phyloP scores from a whole-genome alignment of 192 early-diverging fungal species.

The Coemansia sp. region DNA sequence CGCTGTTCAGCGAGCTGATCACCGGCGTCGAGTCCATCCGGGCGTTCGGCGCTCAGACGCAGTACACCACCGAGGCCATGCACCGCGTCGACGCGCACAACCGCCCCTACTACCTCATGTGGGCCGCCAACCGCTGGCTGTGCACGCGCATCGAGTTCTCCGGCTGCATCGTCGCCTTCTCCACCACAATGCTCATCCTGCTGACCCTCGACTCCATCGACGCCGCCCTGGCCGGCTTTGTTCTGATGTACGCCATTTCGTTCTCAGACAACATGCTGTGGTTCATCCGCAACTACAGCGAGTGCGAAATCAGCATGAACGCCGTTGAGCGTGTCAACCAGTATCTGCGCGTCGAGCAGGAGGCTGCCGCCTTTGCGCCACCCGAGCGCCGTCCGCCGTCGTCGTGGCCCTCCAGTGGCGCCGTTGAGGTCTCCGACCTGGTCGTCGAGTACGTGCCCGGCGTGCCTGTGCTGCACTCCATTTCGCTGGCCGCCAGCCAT shows the following conservation, averaged over 20 bases:
- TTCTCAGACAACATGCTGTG: conserved; percentile 82
- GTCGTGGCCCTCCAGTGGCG: conserved; percentile 70
- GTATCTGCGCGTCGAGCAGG: conserved; percentile 80
- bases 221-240: conserved; percentile 86
- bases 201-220: conserved; percentile 58
- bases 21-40: conserved; percentile 77
- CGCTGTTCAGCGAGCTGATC: conserved; percentile 81
- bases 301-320: conserved; percentile 87
- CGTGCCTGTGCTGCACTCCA: conserved; percentile 70
- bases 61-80: conserved; percentile 68
- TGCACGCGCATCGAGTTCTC: conserved; percentile 79
- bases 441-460: conserved; percentile 76
- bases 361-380: conserved; percentile 40
- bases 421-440: conserved; percentile 66
- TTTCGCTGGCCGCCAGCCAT: conserved; percentile 69
- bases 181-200: conserved; percentile 66
- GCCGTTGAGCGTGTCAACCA: conserved; percentile 85
- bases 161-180: conserved; percentile 74
- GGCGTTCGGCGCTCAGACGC: conserved; percentile 75
- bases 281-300: conserved; percentile 75
- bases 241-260: conserved; percentile 78
- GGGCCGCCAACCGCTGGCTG: conserved; percentile 91
- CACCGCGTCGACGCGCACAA: conserved; percentile 73
- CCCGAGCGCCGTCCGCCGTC: conserved; percentile 53
- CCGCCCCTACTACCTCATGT: conserved; percentile 82